phyloP scores from a whole-genome alignment of 257 asterid genomes.

The Parsonsia alboflavescens region DNA sequence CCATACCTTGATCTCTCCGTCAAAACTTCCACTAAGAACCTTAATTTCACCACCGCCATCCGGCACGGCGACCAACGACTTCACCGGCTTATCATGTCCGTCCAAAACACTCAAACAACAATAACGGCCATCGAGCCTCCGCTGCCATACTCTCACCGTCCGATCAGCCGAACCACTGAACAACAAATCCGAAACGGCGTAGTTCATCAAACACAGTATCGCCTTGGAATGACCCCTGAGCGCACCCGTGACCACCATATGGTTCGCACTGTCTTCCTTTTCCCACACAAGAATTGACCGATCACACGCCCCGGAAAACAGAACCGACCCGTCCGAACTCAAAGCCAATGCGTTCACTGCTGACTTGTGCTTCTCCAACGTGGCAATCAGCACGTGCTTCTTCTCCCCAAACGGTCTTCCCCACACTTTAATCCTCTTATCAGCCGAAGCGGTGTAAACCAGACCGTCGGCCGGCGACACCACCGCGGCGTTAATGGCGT shows the following conservation, averaged over 20 bases:
- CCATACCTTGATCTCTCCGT: constrained; percentile 83
- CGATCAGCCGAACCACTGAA: constrained; percentile 84
- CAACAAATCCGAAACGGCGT: constrained; percentile 33
- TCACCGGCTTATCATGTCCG: constrained; percentile 73
- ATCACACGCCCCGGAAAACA: constrained; percentile 81
- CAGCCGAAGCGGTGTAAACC: constrained; percentile 81
- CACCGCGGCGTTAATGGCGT: constrained; percentile 69
- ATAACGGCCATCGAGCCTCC: constrained; percentile 46
- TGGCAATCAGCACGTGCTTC: constrained; percentile 37
- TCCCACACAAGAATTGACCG: constrained; percentile 95
- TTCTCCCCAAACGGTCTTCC: constrained; percentile 32
- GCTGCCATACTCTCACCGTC: constrained; percentile 80
- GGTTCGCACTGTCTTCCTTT: constrained; percentile 67
- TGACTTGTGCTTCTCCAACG: constrained; percentile 70
- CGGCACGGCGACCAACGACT: constrained; percentile 47
- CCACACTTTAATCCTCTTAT: constrained; percentile 64
- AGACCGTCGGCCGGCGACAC: constrained; percentile 36
- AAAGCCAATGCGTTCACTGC: constrained; percentile 74
- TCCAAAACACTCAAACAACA: constrained; percentile 66
- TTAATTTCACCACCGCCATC: constrained; percentile 34
- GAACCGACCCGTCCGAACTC: constrained; percentile 51
- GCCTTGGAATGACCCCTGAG: constrained; percentile 73
- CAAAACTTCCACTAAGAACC: constrained; percentile 84
- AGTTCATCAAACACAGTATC: constrained; percentile 47
- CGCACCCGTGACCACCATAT: constrained; percentile 78